Percentiles rank a stretch among this genome's conserved stretches.
phyloP scores from a whole-genome alignment of 352 stramenopile genomes.

The Hyaloperonospora arabidopsidis region DNA sequence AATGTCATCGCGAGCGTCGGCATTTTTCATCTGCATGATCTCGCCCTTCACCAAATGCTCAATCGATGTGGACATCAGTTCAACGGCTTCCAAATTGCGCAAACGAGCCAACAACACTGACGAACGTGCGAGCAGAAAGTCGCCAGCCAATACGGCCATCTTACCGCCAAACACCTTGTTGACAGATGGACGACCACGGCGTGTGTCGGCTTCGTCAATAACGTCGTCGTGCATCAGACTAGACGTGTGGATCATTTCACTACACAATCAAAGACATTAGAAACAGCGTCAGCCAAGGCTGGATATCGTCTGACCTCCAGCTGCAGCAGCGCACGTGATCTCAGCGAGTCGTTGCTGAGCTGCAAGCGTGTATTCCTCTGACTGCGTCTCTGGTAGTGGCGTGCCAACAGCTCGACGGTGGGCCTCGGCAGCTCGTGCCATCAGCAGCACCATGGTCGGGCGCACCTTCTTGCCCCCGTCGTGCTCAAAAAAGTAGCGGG shows the following conservation, averaged over 20 bases:
- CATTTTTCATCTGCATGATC: slow-evolving; percentile 98
- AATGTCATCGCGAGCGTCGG: slow-evolving; percentile 51
- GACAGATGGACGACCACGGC: slow-evolving; percentile 88
- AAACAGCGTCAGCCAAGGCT: background rate
- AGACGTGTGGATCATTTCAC: slow-evolving; percentile 99
- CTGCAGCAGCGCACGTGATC: slow-evolving; percentile 60
- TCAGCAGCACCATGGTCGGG: slow-evolving; percentile 95
- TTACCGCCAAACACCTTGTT: slow-evolving; percentile 98
- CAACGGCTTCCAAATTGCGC: slow-evolving; percentile 91
- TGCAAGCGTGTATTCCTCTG: slow-evolving; percentile 60
- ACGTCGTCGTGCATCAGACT: slow-evolving; percentile 99
- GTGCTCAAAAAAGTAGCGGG: slow-evolving; percentile 92
- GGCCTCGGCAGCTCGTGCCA: slow-evolving; percentile 87
- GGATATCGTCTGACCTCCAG: background rate
- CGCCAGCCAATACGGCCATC: slow-evolving; percentile 95
- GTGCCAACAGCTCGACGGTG: slow-evolving; percentile 40
- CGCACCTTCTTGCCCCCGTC: slow-evolving; percentile 97
- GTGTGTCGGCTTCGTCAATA: slow-evolving; percentile 95
- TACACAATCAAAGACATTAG: slow-evolving; percentile 12
- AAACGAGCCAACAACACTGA: slow-evolving; percentile 92
- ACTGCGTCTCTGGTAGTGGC: slow-evolving; percentile 47
- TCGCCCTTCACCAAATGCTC: slow-evolving; percentile 98
- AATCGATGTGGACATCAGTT: slow-evolving; percentile 97
- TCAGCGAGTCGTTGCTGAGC: slow-evolving; percentile 75
- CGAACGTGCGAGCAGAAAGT: slow-evolving; percentile 96